Base-by-base conservation (phyloP, 2,329 filamentous ascomycete species). In the Didymella exigua region DNA sequence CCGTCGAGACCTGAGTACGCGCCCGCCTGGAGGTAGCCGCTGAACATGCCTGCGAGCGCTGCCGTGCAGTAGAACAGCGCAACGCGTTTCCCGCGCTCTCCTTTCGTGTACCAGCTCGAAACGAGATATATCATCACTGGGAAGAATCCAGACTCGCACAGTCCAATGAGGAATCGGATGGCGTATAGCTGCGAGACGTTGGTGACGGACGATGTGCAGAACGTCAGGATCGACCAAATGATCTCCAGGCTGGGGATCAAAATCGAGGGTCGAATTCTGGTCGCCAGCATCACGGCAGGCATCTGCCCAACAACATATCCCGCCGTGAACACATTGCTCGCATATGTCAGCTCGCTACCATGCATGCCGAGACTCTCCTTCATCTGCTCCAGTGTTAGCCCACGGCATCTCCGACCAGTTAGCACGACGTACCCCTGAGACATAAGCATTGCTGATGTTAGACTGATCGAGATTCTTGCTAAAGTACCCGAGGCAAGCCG, bases 61-160 rank as follows among this genome's bases (percentile, higher is more conserved):
- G 66, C 67, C 1, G 70, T 70, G 42, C 70, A 69, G 49, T 67
- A 73, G 41, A 74, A 74, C 3, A 74, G 45, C 1, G 65, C 65
- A 3, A 70, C 64, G n/a, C 71, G 66, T 30, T 72, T 67, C 16
- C 68, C 68, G 23, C 71, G 50, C 41, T 74, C 71, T 37, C 58
- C 66, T 47, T 76, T 72, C 0, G 74, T 78, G 46, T 79, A 80
- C 77, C 76, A 80, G 5, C 74, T 76, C 2, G 75, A 72, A 0
- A 79, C 62, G 9, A 78, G 53, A 44, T 71, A 72, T 18, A 66
- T 67, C 58, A 69, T 73, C 1, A 71, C 67, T 0, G 69, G 66
- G 30, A 69, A 72, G 19, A 69, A 68, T 0, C 62, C 66, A 9
- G 59, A 60, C 41, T 71, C 68, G 14, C 62, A 63, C 5, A 70